Conservation (phyloP, 345 rosid genomes). For the Orychophragmus violaceus region DNA sequence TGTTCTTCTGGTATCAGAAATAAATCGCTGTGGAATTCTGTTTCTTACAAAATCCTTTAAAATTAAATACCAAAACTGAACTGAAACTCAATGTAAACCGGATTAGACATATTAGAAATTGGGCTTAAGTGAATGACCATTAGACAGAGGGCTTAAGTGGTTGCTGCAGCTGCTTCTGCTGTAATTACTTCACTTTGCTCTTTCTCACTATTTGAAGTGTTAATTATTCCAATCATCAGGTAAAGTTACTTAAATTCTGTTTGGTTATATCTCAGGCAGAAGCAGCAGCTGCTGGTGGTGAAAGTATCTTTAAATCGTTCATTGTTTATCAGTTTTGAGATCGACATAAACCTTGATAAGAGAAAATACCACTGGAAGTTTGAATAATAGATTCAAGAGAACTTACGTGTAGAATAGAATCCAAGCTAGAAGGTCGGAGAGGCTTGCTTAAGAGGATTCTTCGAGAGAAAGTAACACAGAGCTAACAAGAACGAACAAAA, state of each 20-base stretch:
- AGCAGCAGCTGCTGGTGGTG: too few species aligned
- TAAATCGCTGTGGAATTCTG: background rate
- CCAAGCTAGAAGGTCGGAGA: constrained; percentile 6
- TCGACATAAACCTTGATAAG: background rate
- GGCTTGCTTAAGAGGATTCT: constrained; percentile 12
- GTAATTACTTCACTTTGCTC: too few species aligned
- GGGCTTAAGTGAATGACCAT: background rate
- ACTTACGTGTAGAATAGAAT: constrained; percentile 15
- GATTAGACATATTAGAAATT: background rate
- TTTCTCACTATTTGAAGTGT: too few species aligned
- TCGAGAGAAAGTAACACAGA: background rate
- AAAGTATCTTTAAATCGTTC: too few species aligned
- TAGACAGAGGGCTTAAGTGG: too few species aligned
- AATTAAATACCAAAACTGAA: background rate
- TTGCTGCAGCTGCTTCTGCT: too few species aligned
- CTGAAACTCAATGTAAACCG: background rate
- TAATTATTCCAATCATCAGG: too few species aligned
- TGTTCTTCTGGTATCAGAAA: background rate
- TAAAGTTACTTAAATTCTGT: too few species aligned
- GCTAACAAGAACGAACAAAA: background rate
- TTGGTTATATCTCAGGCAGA: too few species aligned
- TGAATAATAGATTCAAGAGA: background rate
- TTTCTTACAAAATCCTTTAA: background rate
- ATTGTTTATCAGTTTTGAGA: background rate
- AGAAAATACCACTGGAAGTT: background rate